Base-by-base conservation (phyloP, 495 filamentous ascomycete genomes). In the Hyaloscypha finlandica region DNA sequence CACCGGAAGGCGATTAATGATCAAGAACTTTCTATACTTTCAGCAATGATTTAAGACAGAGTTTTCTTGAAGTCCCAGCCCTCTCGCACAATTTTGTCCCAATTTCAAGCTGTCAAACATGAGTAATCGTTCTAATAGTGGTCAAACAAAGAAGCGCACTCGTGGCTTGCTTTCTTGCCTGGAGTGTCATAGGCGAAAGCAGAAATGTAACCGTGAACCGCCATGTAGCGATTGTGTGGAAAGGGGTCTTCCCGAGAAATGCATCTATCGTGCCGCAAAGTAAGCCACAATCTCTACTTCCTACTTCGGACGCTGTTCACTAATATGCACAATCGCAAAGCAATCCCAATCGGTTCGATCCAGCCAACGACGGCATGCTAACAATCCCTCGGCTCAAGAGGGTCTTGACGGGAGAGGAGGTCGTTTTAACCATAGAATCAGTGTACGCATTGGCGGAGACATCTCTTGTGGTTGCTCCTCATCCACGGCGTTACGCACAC, bases 171-270 rank as follows among this genome's bases (percentile, higher is more conserved):
- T 59, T 19, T 65, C 63, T 30, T 65, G 63, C 35, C 56, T 33
- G n/a, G 63, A 65, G 25, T 65, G 63, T 20, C 65, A 67, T 22
- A 30, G 65, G 31, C 35, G 65, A 25, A 67, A 67, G 48, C 58
- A 67, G 59, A 67, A 62, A 62, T 67, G 65, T 52, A 45, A 67
- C 48, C 42, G 65, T 14, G 29, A 30, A 53, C 31, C 3, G n/a
- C 65, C 65, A 29, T 67, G 65, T 29, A 55, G 20, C 33, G 65
- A 67, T 48, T 67, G 65, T 48, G 33, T 30, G 8, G 59, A 42
- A 5, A 53, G 65, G 37, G 65, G 59, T 9, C 16, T 61, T 9
- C 45, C 58, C 14, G 16, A 35, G 25, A 33, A 45, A 48, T 67
- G 65, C 33, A 57, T 55, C 37, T 67, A 67, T 31, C n/a, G 42